Percentiles rank a stretch among this genome's conserved stretches.
Conservation (phyloP, 2,329 filamentous ascomycete species). For the Cladophialophora bantiana region DNA sequence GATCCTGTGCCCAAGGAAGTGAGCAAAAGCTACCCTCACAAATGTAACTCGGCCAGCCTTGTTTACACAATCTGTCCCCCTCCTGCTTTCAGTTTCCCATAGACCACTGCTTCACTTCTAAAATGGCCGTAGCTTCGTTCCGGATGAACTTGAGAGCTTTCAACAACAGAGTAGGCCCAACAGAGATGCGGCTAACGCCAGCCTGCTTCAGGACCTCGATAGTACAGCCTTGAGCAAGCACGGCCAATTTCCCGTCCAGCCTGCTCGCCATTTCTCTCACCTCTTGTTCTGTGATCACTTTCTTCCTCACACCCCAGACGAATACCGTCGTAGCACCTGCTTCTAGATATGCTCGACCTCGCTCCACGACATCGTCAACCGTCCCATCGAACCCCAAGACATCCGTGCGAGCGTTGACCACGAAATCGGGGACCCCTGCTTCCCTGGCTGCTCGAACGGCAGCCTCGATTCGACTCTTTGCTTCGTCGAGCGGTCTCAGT, state of each 20-base stretch:
- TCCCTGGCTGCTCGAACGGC: constrained; percentile 54
- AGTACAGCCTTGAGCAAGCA: constrained; percentile 31
- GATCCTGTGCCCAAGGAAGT: not conserved
- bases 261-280: constrained; percentile 58
- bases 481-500: constrained; percentile 30
- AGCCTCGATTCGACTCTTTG: constrained; percentile 58
- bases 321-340: constrained; percentile 67
- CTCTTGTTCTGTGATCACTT: constrained; percentile 58
- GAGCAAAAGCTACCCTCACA: not conserved
- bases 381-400: constrained; percentile 51
- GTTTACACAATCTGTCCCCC: not conserved
- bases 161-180: constrained; percentile 54
- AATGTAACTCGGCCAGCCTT: not conserved
- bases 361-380: constrained; percentile 58
- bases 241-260: constrained; percentile 56
- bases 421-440: constrained; percentile 62
- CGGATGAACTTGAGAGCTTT: constrained; percentile 6
- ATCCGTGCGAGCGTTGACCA: constrained; percentile 68
- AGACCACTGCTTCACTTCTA: constrained; percentile 5
- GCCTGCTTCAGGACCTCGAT: constrained; percentile 53
- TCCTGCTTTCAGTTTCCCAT: not conserved
- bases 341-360: constrained; percentile 64
- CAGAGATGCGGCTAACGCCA: constrained; percentile 63
- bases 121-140: constrained; percentile 5
- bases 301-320: constrained; percentile 61